Base-by-base conservation (phyloP, 108 stramenopile species). In the Mediolabrus comicus region DNA sequence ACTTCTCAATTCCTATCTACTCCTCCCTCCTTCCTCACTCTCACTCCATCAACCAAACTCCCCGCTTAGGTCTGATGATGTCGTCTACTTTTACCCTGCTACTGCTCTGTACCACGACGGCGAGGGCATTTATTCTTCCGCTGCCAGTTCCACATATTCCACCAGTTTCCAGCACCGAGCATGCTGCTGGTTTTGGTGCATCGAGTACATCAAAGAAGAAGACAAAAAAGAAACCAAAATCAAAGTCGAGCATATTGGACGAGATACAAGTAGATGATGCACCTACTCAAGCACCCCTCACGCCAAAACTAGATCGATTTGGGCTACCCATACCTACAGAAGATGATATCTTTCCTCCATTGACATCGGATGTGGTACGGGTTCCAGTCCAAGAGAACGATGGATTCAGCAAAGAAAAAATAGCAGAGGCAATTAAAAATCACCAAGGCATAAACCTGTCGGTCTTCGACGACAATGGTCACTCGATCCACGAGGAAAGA, bases 271-370 rank as follows among this genome's bases (percentile, higher is more conserved):
- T 57, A 1, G 56, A 30, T 16, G 17, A 30, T 22, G 29, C 56
- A 57, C 29, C 29, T 16, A 16, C 25, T 13, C 29, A 46, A 41
- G 13, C 56, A 27, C 22, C 68, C 9, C 5, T 16, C 4, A 57
- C 68, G 0, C 84, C 80, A 49, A 57, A 75, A 49, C 52, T 93
- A 31, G 92, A 93, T 83, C 77, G 88, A 71, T 93, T 88, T 74
- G 92, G 92, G 25, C 72, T 93, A 10, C 92, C 92, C 0, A 49
- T 86, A 28, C 71, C 83, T 1, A 90, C 92, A 0, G 57, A 73
- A 41, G 92, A 90, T 17, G 86, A 90, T 55, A 62, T 93, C 13
- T 93, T 91, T 41, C 92, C 92, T 49, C 89, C 88, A 3, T 62
- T 93, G 43, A 69, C 86, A 2, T 17, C 52, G 39, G 84, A 74